Percentiles rank a stretch among this genome's conserved stretches.
Evolutionary conservation across 2,329 filamentous ascomycete species (phyloP).

Genomic region (Onygenales sp.): DNA sequence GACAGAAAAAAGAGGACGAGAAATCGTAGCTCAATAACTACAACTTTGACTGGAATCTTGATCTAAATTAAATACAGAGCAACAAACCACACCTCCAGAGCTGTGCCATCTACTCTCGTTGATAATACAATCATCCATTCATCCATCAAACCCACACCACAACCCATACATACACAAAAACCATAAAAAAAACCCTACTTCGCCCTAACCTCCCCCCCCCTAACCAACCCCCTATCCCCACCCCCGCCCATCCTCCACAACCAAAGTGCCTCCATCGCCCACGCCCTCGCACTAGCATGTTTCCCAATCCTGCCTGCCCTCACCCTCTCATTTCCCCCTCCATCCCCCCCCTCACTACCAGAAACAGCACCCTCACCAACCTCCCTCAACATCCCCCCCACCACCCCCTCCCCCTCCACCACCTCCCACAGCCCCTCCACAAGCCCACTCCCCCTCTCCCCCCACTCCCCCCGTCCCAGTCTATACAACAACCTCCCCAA

Average conservation of each 20-base stretch:
- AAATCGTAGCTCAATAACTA: no score
- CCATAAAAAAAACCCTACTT: neutral
- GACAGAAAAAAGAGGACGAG: no score
- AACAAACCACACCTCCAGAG: no score
- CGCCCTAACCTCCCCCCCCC: slow-evolving; percentile 17
- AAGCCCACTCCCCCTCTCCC: slow-evolving; percentile 51
- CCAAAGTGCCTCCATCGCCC: slow-evolving; percentile 86
- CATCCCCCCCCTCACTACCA: slow-evolving; percentile 40
- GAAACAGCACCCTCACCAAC: slow-evolving; percentile 44
- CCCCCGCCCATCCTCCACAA: slow-evolving; percentile 65
- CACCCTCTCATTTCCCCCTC: neutral
- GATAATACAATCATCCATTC: no score
- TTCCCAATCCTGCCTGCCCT: slow-evolving; percentile 29
- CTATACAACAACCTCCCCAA: slow-evolving; percentile 77
- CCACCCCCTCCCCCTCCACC: slow-evolving; percentile 64
- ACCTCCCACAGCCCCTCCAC: slow-evolving; percentile 76
- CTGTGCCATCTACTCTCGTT: no score
- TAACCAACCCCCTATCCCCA: slow-evolving; percentile 32
- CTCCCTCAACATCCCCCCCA: slow-evolving; percentile 69
- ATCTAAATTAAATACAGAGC: no score
- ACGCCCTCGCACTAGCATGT: slow-evolving; percentile 71
- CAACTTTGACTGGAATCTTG: no score
- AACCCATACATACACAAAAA: no score
- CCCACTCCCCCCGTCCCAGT: slow-evolving; percentile 64
- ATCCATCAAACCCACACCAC: no score